Percentiles rank a stretch among this genome's conserved stretches.
phyloP scores from a whole-genome alignment of 108 stramenopile genomes.

The Skeletonema menzelii region DNA sequence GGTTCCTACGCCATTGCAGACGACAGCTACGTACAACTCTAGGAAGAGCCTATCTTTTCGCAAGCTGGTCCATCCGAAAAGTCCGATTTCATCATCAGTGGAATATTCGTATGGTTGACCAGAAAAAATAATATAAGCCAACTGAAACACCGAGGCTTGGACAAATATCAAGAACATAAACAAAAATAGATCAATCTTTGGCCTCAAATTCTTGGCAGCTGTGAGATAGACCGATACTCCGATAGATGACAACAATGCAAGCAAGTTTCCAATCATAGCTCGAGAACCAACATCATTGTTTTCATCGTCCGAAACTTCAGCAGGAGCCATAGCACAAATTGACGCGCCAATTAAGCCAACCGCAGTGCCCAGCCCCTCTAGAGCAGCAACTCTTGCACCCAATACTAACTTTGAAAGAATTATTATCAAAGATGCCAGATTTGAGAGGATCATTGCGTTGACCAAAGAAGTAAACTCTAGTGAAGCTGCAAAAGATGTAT shows the following conservation, averaged over 20 bases:
- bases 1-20: conserved; percentile 61
- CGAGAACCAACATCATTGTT: not conserved
- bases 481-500: conserved; percentile 48
- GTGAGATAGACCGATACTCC: conserved; percentile 45
- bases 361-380: conserved; percentile 53
- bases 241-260: conserved; percentile 46
- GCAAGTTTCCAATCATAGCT: conserved; percentile 52
- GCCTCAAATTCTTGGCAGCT: conserved; percentile 53
- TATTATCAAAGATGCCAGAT: conserved; percentile 48
- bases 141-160: conserved; percentile 30
- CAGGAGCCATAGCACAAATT: conserved; percentile 51
- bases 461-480: conserved; percentile 61
- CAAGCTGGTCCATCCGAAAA: conserved; percentile 54
- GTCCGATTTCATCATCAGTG: conserved; percentile 40
- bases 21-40: conserved; percentile 51
- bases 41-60: conserved; percentile 49
- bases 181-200: conserved; percentile 41
- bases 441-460: conserved; percentile 57
- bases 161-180: conserved; percentile 71
- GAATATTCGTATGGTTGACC: conserved; percentile 31
- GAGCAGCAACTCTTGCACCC: conserved; percentile 36
- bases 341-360: conserved; percentile 64
- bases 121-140: conserved; percentile 34
- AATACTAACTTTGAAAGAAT: conserved; percentile 50
- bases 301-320: conserved; percentile 1